Percentiles rank a stretch among this genome's conserved stretches.
These are phyloP conservation scores for Lathyrus oleraceus DNA, from an alignment of 306 rosid genomes.

Conservation along the genomic window DNA sequence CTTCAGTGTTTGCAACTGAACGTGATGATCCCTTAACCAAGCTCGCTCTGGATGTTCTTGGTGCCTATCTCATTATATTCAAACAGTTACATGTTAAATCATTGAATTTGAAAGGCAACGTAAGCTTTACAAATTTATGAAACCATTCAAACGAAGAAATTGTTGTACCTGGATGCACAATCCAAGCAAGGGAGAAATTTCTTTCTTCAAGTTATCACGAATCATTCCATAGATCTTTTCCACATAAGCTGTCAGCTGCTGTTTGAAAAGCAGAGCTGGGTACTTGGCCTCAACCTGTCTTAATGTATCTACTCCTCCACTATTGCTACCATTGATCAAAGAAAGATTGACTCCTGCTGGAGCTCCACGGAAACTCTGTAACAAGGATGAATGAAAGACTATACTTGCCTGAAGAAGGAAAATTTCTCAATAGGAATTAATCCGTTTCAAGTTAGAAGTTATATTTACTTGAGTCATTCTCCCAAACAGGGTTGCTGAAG, in stretches of 20 bases:
- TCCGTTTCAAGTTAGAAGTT: slow-evolving; percentile 33
- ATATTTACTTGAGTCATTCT: slow-evolving; percentile 60
- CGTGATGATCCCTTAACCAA: slow-evolving; percentile 91
- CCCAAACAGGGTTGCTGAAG: slow-evolving; percentile 59
- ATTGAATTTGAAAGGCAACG: slow-evolving; percentile 20
- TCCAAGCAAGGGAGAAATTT: slow-evolving; percentile 95
- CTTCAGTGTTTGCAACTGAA: slow-evolving; percentile 78
- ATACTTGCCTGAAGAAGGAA: slow-evolving; percentile 29
- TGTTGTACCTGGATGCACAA: slow-evolving; percentile 85
- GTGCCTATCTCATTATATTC: slow-evolving; percentile 67
- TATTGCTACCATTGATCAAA: slow-evolving; percentile 47
- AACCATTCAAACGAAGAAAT: slow-evolving; percentile 33
- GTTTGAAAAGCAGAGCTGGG: slow-evolving; percentile 97
- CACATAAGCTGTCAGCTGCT: slow-evolving; percentile 97
- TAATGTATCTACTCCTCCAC: slow-evolving; percentile 66
- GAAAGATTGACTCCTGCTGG: slow-evolving; percentile 56
- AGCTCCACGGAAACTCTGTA: slow-evolving; percentile 64
- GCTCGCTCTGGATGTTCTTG: slow-evolving; percentile 94
- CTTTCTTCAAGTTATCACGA: slow-evolving; percentile 96
- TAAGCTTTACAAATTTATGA: slow-evolving; percentile 17
- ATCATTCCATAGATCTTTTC: slow-evolving; percentile 99
- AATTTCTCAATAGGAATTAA: neutral
- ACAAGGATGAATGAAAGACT: slow-evolving; percentile 8
- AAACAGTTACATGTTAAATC: slow-evolving; percentile 32
- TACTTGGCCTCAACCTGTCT: slow-evolving; percentile 98